Evolutionary conservation across 257 asterid genomes (phyloP).

Genomic region (Euphrasia confusa): DNA sequence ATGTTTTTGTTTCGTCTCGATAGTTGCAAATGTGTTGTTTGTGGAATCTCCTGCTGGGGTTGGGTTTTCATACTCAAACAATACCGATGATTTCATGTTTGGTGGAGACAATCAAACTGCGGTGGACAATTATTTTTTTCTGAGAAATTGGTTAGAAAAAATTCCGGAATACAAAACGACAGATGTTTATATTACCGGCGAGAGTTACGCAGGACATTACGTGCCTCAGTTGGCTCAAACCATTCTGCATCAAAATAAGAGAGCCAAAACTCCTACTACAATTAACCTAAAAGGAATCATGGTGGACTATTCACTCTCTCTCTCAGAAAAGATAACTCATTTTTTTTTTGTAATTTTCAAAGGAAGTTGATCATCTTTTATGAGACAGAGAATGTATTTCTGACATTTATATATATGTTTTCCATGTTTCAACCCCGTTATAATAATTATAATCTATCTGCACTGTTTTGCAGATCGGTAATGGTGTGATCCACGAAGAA

Average conservation of each 20-base stretch:
- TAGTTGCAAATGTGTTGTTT: slow-evolving; percentile 71
- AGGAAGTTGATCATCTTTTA: no score
- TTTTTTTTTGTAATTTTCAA: no score
- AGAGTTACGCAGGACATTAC: slow-evolving; percentile 22
- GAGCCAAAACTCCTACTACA: slow-evolving; percentile 29
- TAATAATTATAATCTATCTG: no score
- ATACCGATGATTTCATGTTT: slow-evolving; percentile 29
- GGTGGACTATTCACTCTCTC: slow-evolving; percentile 30
- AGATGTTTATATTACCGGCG: slow-evolving; percentile 61
- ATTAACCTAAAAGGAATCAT: slow-evolving; percentile 78
- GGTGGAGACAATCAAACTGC: slow-evolving; percentile 61
- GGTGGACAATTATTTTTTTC: slow-evolving; percentile 39
- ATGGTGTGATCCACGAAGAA: slow-evolving; percentile 62
- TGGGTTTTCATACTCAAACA: slow-evolving; percentile 80
- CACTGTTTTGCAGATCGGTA: slow-evolving; percentile 51
- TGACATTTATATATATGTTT: no score
- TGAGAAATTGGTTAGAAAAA: slow-evolving; percentile 65
- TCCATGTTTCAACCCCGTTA: no score
- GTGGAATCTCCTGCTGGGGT: slow-evolving; percentile 89
- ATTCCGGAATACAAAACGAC: slow-evolving; percentile 62
- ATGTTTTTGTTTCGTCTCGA: neutral
- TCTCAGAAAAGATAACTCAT: no score
- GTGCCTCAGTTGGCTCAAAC: no score
- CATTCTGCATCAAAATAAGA: slow-evolving; percentile 28
- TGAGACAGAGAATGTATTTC: no score